A percentile compares a stretch with the other conserved stretches of the same genome.
Conservation (phyloP, 768 basidiomycete species). For the Leccinellum albellum region DNA sequence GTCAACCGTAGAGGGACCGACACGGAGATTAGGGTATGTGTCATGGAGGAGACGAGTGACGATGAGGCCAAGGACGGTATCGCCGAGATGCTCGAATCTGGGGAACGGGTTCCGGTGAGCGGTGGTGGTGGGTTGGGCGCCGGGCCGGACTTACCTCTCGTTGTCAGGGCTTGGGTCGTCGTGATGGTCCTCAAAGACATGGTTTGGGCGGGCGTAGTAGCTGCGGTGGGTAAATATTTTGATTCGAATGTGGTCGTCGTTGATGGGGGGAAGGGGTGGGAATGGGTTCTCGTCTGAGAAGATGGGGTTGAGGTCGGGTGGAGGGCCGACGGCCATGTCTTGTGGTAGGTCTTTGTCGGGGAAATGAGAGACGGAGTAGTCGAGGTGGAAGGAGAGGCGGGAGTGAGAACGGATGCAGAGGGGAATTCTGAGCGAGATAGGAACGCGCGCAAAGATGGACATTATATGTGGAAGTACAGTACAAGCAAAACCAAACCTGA, state of each 20-base stretch:
- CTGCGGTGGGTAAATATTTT: conserved; percentile 78
- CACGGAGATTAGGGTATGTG: conserved; percentile 64
- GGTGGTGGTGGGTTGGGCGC: background rate
- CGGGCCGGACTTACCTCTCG: conserved; percentile 53
- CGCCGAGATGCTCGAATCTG: conserved; percentile 76
- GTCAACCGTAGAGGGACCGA: conserved; percentile 69
- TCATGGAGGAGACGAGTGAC: conserved; percentile 64
- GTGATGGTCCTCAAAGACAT: conserved; percentile 71
- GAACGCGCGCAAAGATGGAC: too few species aligned
- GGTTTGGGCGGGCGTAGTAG: conserved; percentile 62
- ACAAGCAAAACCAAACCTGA: too few species aligned
- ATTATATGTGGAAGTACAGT: too few species aligned
- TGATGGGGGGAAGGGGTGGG: conserved; percentile 60
- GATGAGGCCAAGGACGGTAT: conserved; percentile 64
- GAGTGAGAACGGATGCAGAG: too few species aligned
- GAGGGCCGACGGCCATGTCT: conserved; percentile 6
- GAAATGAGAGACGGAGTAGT: conserved; percentile 5
- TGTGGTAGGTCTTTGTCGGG: background rate
- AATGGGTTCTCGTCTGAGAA: conserved; percentile 31
- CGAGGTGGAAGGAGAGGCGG: background rate
- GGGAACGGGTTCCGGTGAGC: background rate
- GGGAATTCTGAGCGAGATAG: too few species aligned
- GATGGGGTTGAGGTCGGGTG: conserved; percentile 22
- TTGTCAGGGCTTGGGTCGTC: conserved; percentile 78
- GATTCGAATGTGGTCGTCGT: conserved; percentile 38